Evolutionary conservation across 2,329 filamentous ascomycete species (phyloP).

Genomic region (Colletotrichum tropicicola): DNA sequence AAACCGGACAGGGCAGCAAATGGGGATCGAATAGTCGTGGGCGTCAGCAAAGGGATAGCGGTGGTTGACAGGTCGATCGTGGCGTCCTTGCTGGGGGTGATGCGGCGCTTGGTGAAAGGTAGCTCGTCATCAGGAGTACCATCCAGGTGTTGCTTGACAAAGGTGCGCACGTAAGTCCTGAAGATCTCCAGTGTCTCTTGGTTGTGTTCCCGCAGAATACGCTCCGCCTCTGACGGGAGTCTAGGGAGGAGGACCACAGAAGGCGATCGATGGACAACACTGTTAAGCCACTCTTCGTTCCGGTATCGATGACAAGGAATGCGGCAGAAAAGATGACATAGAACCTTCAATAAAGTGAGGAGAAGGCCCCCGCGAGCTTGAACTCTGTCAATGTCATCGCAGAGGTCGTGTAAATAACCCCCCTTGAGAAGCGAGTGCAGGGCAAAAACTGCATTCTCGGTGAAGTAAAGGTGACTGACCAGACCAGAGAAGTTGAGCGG

Average conservation of each 20-base stretch:
- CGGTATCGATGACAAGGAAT: constrained; percentile 54
- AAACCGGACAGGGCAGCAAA: constrained; percentile 79
- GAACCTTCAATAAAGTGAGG: constrained; percentile 71
- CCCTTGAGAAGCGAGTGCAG: constrained; percentile 78
- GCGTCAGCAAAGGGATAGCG: constrained; percentile 37
- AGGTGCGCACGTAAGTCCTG: constrained; percentile 74
- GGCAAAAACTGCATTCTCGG: constrained; percentile 78
- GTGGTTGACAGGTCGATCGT: not conserved
- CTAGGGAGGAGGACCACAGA: constrained; percentile 51
- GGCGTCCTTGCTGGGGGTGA: not conserved
- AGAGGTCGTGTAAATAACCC: constrained; percentile 74
- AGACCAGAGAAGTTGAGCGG: constrained; percentile 78
- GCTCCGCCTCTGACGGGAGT: constrained; percentile 52
- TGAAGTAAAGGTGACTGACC: constrained; percentile 79
- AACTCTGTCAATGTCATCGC: constrained; percentile 60
- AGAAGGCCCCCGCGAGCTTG: constrained; percentile 57
- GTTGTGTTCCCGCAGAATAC: constrained; percentile 70
- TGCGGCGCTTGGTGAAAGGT: constrained; percentile 60
- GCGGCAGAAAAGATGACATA: constrained; percentile 77
- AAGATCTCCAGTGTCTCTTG: constrained; percentile 72
- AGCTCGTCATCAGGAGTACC: constrained; percentile 60
- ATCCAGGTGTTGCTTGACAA: constrained; percentile 69
- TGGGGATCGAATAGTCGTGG: constrained; percentile 66
- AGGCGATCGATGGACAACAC: constrained; percentile 63
- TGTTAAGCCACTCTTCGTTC: constrained; percentile 51